These are phyloP conservation scores for Cytospora piceae DNA, from an alignment of 2,329 filamentous ascomycete species.

Conservation along the genomic window DNA sequence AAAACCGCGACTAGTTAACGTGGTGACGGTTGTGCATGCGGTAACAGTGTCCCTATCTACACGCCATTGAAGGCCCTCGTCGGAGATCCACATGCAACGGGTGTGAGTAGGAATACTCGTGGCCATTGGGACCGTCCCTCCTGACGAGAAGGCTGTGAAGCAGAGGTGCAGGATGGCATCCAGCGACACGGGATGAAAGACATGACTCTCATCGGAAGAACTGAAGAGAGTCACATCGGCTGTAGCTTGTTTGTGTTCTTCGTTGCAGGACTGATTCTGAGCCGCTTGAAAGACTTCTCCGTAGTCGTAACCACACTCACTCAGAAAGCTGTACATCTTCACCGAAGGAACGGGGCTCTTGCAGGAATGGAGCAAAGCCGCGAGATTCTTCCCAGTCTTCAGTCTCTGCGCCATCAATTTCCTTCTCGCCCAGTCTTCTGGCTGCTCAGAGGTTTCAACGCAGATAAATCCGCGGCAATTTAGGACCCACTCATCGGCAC, in stretches of 20 bases:
- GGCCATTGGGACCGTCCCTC: not conserved
- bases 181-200: not conserved
- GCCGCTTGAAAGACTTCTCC: not conserved
- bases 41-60: not conserved
- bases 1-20: not conserved
- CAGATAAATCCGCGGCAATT: not conserved
- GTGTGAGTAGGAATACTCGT: not conserved
- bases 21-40: not conserved
- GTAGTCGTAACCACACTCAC: not conserved
- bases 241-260: not conserved
- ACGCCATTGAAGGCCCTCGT: not conserved
- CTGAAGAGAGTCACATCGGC: not conserved
- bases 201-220: not conserved
- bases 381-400: not conserved
- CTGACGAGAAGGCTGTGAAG: slow-evolving; percentile 2
- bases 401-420: not conserved
- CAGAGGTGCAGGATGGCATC: not conserved
- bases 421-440: not conserved
- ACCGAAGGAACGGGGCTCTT: too few species aligned
- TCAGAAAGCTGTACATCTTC: not conserved
- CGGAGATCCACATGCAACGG: not conserved
- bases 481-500: not conserved
- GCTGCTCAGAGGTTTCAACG: not conserved
- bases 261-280: not conserved
- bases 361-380: not conserved